Conservation (phyloP, 2,329 filamentous ascomycete species). For the Fonsecaea nubica region DNA sequence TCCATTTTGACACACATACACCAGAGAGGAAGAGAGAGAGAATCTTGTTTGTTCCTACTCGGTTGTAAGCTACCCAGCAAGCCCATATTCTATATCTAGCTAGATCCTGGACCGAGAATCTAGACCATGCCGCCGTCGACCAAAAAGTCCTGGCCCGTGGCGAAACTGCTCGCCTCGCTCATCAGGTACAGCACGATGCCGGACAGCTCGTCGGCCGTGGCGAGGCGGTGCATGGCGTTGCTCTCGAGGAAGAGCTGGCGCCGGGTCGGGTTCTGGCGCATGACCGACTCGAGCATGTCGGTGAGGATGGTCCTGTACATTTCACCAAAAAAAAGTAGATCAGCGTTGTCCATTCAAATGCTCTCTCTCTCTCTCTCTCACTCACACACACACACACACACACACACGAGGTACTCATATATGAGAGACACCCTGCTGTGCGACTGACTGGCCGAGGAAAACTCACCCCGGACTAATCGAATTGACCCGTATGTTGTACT, state of each 20-base stretch:
- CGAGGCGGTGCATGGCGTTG: constrained; percentile 15
- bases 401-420: no score
- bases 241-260: constrained; percentile 14
- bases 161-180: constrained; percentile 14
- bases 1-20: no score
- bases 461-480: constrained; percentile 41
- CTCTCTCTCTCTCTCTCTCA: no score
- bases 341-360: no score
- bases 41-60: background rate
- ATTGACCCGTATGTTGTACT: constrained; percentile 43
- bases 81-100: background rate
- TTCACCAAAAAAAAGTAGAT: no score
- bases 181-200: constrained; percentile 24
- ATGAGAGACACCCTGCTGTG: background rate
- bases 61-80: no score
- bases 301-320: constrained; percentile 17
- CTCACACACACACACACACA: no score
- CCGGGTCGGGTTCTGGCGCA: constrained; percentile 8
- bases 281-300: constrained; percentile 20
- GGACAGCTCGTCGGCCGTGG: constrained; percentile 7
- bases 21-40: no score
- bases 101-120: background rate
- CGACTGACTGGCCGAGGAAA: no score
- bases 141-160: constrained; percentile 19
- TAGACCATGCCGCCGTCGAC: constrained; percentile 16